These are phyloP conservation scores for Dryas octopetala DNA, from an alignment of 306 rosid genomes.

Conservation along the genomic window DNA sequence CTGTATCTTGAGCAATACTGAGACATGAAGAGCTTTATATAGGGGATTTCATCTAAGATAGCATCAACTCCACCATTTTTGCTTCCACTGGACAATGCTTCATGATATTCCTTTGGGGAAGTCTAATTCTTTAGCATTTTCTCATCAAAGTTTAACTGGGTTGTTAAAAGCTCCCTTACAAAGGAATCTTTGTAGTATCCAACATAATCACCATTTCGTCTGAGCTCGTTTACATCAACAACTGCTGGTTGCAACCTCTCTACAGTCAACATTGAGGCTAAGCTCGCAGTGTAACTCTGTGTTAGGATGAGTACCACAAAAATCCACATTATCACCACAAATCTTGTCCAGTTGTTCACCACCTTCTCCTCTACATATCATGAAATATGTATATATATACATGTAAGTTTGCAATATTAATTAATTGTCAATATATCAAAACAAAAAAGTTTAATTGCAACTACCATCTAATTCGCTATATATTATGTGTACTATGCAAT, in stretches of 20 bases:
- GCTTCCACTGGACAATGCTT: conserved; percentile 27
- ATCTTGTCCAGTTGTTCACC: conserved; percentile 30
- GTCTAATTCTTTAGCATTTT: background rate
- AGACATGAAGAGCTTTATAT: background rate
- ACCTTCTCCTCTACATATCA: conserved; percentile 22
- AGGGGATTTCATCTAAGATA: conserved; percentile 31
- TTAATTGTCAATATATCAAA: too few species aligned
- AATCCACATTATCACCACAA: conserved; percentile 37
- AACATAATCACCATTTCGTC: conserved; percentile 9
- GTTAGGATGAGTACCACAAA: conserved; percentile 8
- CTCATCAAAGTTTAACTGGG: conserved; percentile 5
- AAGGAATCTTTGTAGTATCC: conserved; percentile 21
- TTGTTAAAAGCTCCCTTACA: background rate
- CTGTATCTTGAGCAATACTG: conserved; percentile 20
- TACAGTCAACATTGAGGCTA: conserved; percentile 34
- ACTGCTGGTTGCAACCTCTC: conserved; percentile 27
- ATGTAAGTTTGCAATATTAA: too few species aligned
- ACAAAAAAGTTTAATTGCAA: too few species aligned
- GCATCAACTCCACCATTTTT: conserved; percentile 33
- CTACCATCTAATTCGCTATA: too few species aligned
- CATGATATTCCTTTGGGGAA: background rate
- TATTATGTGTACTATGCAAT: too few species aligned
- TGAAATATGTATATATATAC: background rate
- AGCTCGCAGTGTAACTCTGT: conserved; percentile 42
- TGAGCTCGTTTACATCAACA: conserved; percentile 20